Conservation (phyloP, 2,329 filamentous ascomycete species). For the Endothia cerciana region DNA sequence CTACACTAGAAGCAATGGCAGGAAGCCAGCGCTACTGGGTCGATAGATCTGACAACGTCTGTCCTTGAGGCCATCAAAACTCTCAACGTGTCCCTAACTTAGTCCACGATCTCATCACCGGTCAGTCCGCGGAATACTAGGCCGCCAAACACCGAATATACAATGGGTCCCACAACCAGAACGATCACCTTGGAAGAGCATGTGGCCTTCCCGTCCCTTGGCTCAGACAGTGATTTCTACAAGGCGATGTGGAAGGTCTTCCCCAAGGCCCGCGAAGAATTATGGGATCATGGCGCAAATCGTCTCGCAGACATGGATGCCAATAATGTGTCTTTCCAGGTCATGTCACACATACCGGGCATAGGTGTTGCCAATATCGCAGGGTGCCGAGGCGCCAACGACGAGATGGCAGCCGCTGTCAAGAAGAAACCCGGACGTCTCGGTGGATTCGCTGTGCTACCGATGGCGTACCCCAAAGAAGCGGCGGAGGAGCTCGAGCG, state of each 20-base stretch:
- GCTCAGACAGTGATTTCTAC: slow-evolving; percentile 13
- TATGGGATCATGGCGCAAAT: slow-evolving; percentile 31
- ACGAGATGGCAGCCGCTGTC: slow-evolving; percentile 33
- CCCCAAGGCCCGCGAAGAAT: slow-evolving; percentile 31
- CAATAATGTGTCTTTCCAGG: slow-evolving; percentile 31
- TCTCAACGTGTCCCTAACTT: not conserved
- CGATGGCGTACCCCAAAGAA: slow-evolving; percentile 39
- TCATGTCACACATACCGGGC: slow-evolving; percentile 33
- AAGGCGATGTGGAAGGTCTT: slow-evolving; percentile 31
- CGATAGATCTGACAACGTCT: not conserved
- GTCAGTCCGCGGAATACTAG: not conserved
- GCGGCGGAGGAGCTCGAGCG: slow-evolving; percentile 46
- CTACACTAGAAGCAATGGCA: not conserved
- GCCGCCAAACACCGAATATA: not conserved
- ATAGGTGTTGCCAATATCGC: slow-evolving; percentile 26
- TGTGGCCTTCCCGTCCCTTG: slow-evolving; percentile 34
- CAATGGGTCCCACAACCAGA: not conserved
- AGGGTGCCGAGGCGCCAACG: slow-evolving; percentile 33
- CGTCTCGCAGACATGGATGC: slow-evolving; percentile 35
- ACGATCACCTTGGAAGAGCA: slow-evolving; percentile 47
- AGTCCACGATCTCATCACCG: not conserved
- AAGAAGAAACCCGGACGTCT: slow-evolving; percentile 27
- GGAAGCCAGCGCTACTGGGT: no score
- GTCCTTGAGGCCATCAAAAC: not conserved
- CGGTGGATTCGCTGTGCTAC: slow-evolving; percentile 37